phyloP scores from a whole-genome alignment of 352 stramenopile genomes.

The Peronospora farinosa region DNA sequence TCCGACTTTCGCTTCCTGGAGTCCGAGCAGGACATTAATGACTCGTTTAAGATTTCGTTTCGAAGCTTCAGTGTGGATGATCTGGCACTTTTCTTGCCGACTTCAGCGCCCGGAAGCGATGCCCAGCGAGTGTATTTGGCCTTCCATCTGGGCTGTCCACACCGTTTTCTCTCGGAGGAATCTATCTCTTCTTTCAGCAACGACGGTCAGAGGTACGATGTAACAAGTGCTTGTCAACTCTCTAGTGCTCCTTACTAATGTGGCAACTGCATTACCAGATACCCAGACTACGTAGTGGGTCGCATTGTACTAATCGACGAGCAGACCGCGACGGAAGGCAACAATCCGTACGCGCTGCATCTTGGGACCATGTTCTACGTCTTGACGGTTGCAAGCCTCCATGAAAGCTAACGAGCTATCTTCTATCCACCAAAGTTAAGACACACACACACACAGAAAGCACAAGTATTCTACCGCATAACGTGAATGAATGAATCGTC shows the following conservation, averaged over 20 bases:
- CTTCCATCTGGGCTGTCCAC: slow-evolving; percentile 79
- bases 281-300: slow-evolving; percentile 83
- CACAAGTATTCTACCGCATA: slow-evolving; percentile 16
- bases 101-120: slow-evolving; percentile 69
- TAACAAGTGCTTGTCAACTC: background rate
- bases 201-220: slow-evolving; percentile 59
- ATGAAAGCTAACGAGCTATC: slow-evolving; percentile 56
- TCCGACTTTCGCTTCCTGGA: slow-evolving; percentile 58
- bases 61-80: slow-evolving; percentile 78
- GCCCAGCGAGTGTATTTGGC: slow-evolving; percentile 76
- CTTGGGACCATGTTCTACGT: slow-evolving; percentile 83
- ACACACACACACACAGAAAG: background rate
- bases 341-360: slow-evolving; percentile 78
- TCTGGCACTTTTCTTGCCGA: slow-evolving; percentile 78
- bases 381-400: slow-evolving; percentile 75
- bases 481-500: slow-evolving; percentile 27
- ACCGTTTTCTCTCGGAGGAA: slow-evolving; percentile 83
- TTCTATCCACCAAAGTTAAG: slow-evolving; percentile 2
- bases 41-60: slow-evolving; percentile 85
- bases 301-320: slow-evolving; percentile 86
- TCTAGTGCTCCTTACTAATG: slow-evolving; percentile 1
- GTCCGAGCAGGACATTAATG: slow-evolving; percentile 47
- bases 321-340: slow-evolving; percentile 64
- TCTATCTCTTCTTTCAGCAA: slow-evolving; percentile 86
- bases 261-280: slow-evolving; percentile 35